Conservation (phyloP, 106 monocot species). For the Ottelia alismoides region DNA sequence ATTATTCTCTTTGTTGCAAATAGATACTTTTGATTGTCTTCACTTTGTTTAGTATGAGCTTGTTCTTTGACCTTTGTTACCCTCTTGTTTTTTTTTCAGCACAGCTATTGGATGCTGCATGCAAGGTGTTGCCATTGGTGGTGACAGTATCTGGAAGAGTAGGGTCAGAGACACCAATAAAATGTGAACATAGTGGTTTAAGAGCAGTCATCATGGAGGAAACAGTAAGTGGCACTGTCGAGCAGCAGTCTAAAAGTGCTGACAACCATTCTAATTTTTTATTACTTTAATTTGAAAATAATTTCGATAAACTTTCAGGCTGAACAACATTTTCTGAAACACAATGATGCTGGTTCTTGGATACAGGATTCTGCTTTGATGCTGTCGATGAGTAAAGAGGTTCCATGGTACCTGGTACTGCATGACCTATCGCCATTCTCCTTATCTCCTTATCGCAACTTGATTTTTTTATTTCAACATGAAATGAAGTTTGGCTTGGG, state of each 20-base stretch:
- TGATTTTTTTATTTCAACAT: too few relatives aligned
- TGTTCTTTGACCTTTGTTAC: too few relatives aligned
- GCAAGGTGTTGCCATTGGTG: constrained; percentile 74
- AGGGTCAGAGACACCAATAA: constrained; percentile 81
- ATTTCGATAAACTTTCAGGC: constrained; percentile 29
- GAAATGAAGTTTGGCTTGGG: too few relatives aligned
- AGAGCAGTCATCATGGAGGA: constrained; percentile 97
- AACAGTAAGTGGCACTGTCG: constrained; percentile 29
- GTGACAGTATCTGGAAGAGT: constrained; percentile 86
- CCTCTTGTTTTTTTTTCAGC: too few relatives aligned
- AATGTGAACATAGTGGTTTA: constrained; percentile 77
- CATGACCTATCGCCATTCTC: too few relatives aligned
- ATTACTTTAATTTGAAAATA: background rate
- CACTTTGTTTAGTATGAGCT: too few relatives aligned
- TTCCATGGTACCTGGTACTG: constrained; percentile 97
- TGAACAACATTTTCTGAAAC: constrained; percentile 93
- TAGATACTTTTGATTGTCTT: too few relatives aligned
- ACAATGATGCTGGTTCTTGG: constrained; percentile 97
- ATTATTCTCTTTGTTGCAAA: too few relatives aligned
- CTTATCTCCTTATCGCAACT: too few relatives aligned
- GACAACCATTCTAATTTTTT: background rate
- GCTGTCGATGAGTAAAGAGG: constrained; percentile 78
- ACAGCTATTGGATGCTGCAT: constrained; percentile 61
- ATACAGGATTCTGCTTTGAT: constrained; percentile 93
- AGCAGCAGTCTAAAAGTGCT: too few relatives aligned